A percentile compares a stretch with the other conserved stretches of the same genome.
Conservation (phyloP, 805 yeast species). For the Zygotorulaspora chibaensis region DNA sequence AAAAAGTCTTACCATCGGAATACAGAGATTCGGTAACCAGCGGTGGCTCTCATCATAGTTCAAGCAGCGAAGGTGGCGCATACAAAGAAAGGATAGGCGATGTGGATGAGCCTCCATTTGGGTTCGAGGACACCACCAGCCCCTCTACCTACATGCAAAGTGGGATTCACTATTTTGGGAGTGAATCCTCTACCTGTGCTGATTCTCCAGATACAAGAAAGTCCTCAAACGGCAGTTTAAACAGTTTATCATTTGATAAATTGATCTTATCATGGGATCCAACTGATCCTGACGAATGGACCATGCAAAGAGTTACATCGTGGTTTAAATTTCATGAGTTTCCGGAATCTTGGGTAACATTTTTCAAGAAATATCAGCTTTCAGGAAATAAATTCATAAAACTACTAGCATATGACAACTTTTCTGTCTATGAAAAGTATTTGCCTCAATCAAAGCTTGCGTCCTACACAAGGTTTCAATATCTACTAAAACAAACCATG, state of each 20-base stretch:
- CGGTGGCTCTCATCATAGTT: constrained; percentile 3
- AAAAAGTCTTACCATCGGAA: constrained; percentile 2
- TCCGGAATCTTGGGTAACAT: constrained; percentile 67
- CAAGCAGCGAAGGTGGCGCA: background rate
- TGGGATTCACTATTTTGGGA: background rate
- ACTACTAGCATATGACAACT: constrained; percentile 62
- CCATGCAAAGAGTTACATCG: constrained; percentile 53
- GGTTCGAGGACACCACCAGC: background rate
- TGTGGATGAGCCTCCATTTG: constrained; percentile 1
- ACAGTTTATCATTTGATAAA: constrained; percentile 26
- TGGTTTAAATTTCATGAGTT: constrained; percentile 73
- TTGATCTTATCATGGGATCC: constrained; percentile 45
- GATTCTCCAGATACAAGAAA: constrained; percentile 19
- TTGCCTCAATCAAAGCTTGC: constrained; percentile 45
- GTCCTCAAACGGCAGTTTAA: constrained; percentile 26
- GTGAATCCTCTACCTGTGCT: background rate
- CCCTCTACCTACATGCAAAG: background rate
- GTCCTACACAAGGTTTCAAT: constrained; percentile 56
- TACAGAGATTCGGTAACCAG: constrained; percentile 6
- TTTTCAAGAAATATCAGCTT: constrained; percentile 54
- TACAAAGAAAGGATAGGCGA: background rate
- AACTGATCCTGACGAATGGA: constrained; percentile 62
- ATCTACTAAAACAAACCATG: constrained; percentile 45
- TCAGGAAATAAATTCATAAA: constrained; percentile 61
- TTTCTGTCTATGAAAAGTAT: constrained; percentile 39